Conservation (phyloP, 176 grass and related monocot species). For the Themeda triandra region DNA sequence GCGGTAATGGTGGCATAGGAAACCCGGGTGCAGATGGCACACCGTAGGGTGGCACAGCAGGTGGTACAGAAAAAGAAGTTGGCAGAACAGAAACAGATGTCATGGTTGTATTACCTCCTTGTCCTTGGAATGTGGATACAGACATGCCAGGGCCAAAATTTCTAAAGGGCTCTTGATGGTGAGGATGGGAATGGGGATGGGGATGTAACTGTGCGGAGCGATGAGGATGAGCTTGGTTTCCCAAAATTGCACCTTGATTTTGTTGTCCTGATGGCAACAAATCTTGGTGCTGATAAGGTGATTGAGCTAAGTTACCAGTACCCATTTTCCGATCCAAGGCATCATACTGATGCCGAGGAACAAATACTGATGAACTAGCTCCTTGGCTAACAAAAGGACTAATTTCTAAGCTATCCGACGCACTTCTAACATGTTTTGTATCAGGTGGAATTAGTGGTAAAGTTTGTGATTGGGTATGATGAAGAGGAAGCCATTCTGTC, state of each 20-base stretch:
- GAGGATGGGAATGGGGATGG: conserved; percentile 30
- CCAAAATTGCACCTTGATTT: conserved; percentile 44
- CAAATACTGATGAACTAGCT: conserved; percentile 57
- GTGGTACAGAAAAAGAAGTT: conserved; percentile 42
- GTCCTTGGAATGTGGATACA: conserved; percentile 29
- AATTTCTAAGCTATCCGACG: conserved; percentile 46
- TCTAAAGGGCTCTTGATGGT: conserved; percentile 34
- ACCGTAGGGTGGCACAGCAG: conserved; percentile 30
- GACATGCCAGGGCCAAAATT: conserved; percentile 28
- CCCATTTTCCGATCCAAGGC: conserved; percentile 35
- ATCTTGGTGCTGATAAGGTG: conserved; percentile 48
- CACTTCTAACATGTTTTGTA: conserved; percentile 48
- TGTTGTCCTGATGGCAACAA: conserved; percentile 38
- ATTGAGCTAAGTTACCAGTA: conserved; percentile 39
- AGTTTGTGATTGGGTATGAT: conserved; percentile 41
- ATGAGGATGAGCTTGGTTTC: conserved; percentile 45
- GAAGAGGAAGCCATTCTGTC: conserved; percentile 41
- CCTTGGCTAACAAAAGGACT: conserved; percentile 44
- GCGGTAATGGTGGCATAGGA: conserved; percentile 59
- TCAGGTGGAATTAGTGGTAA: conserved; percentile 38
- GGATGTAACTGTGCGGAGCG: conserved; percentile 24
- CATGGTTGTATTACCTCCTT: conserved; percentile 32
- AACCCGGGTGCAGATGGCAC: conserved; percentile 28
- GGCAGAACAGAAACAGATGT: conserved; percentile 42
- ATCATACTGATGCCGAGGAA: conserved; percentile 53